Base-by-base conservation (phyloP, 805 yeast species). In the Candida saitoana region DNA sequence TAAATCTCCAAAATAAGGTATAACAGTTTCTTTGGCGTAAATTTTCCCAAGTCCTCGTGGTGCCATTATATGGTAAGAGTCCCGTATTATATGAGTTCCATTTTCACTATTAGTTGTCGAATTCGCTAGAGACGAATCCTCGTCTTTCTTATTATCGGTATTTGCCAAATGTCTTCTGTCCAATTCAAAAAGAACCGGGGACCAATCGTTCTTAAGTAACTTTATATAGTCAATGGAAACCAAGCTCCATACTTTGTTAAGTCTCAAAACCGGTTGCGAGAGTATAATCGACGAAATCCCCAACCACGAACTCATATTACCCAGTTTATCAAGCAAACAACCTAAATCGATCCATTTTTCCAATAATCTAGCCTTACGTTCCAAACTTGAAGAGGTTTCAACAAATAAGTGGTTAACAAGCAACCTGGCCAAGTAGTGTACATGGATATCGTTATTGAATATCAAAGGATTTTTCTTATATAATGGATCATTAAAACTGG, bases 291-390 rank as follows among this genome's bases (percentile, higher is more conserved):
- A 81, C 1, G 96, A 87, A 50, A 91, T 80, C 0, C 96, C 96
- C 18, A 88, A 67, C 97, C 97, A 91, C 22, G 93, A 82, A 0
- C 89, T 90, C 90, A 88, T 87, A 57, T 91, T 95, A 38, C 98
- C 98, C 22, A 77, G 67, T 45, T 77, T 77, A 54, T 87, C 93
- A 47, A 91, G 76, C 19, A 71, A 66, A 48, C 84, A 79, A 3
- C 96, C 98, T 34, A 91, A 69, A 46, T 80, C 80, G 34, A 90
- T 84, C 98, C 98, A 91, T 56, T 80, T 83, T 36, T 80, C 79
- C 29, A 91, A 59, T 3, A 89, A 54, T 33, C 75, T 63, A 0
- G 95, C 95, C 44, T 93, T 73, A 22, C 60, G 57, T 44, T 68
- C 76, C 16, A 61, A 49, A 9, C 44, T 40, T 2, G 59, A 46